Evolutionary conservation across 2,329 filamentous ascomycete genomes (phyloP).

Genomic region (Sclerotinia spermophila): DNA sequence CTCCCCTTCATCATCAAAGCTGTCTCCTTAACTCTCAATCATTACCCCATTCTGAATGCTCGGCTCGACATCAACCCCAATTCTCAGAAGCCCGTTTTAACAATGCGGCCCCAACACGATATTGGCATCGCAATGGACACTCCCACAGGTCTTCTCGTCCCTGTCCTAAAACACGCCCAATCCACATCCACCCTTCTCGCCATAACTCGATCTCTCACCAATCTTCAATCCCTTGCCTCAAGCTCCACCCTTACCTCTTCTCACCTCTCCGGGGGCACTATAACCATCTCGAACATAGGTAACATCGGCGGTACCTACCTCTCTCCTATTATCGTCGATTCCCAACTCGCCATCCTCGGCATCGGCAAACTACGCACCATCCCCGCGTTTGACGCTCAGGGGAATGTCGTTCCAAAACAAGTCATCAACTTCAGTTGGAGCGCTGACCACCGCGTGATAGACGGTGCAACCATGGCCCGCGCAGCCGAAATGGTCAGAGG

Average conservation of each 20-base stretch:
- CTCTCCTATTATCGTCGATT: slow-evolving; percentile 83
- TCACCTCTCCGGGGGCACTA: slow-evolving; percentile 82
- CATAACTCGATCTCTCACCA: slow-evolving; percentile 71
- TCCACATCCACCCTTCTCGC: slow-evolving; percentile 70
- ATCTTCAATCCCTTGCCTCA: slow-evolving; percentile 69
- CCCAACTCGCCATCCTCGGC: slow-evolving; percentile 87
- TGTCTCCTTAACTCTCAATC: slow-evolving; percentile 75
- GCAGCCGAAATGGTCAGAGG: slow-evolving; percentile 77
- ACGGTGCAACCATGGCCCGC: slow-evolving; percentile 90
- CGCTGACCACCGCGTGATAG: slow-evolving; percentile 89
- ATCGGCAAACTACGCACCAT: slow-evolving; percentile 77
- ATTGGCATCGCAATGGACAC: slow-evolving; percentile 97
- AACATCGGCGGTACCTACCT: slow-evolving; percentile 92
- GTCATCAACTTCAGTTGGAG: slow-evolving; percentile 94
- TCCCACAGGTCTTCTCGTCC: slow-evolving; percentile 80
- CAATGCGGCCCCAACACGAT: slow-evolving; percentile 83
- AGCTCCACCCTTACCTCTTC: slow-evolving; percentile 69
- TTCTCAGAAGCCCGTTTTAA: slow-evolving; percentile 64
- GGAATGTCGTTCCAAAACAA: slow-evolving; percentile 66
- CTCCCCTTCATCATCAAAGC: slow-evolving; percentile 96
- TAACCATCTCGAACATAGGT: slow-evolving; percentile 95
- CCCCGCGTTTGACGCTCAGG: slow-evolving; percentile 65
- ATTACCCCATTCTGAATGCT: slow-evolving; percentile 84
- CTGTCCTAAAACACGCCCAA: slow-evolving; percentile 78
- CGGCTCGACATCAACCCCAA: slow-evolving; percentile 62